A percentile compares a stretch with the other conserved stretches of the same genome.
phyloP scores from a whole-genome alignment of 176 grass and related monocot genomes.

The Aegilops sharonensis region DNA sequence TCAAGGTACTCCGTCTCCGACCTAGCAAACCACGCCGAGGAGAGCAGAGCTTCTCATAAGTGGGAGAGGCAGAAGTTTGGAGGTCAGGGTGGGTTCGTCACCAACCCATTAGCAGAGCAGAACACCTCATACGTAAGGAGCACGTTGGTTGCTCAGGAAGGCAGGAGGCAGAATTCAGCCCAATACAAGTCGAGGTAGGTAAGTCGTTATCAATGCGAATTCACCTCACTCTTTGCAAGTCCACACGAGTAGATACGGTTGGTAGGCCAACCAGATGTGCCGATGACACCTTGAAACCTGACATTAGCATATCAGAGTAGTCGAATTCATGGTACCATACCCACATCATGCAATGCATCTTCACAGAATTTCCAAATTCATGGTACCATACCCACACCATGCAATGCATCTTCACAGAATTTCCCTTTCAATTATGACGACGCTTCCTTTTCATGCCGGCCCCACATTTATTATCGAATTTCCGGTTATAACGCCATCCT shows the following conservation, averaged over 20 bases:
- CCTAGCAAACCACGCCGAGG: constrained; percentile 38
- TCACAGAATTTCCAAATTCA: not conserved
- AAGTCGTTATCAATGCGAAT: not conserved
- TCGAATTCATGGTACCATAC: not conserved
- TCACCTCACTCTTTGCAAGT: not conserved
- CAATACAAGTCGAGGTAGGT: constrained; percentile 59
- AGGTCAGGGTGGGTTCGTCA: constrained; percentile 54
- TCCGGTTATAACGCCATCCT: not conserved
- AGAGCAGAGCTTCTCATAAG: constrained; percentile 46
- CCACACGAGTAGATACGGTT: not conserved
- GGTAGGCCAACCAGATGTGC: constrained; percentile 37
- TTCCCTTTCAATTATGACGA: not conserved
- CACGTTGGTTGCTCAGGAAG: constrained; percentile 26
- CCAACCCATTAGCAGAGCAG: constrained; percentile 79
- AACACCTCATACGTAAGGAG: constrained; percentile 46
- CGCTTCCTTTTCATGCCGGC: not conserved
- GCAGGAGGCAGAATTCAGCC: constrained; percentile 47
- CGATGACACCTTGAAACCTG: constrained; percentile 15
- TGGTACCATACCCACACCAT: not conserved
- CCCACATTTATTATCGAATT: not conserved
- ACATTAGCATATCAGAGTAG: not conserved
- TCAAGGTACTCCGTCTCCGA: constrained; percentile 58
- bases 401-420: not conserved
- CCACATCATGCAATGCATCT: not conserved
- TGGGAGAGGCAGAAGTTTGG: constrained; percentile 76